These are phyloP conservation scores for Colletotrichum kahawae DNA, from an alignment of 2,329 filamentous ascomycete species.

Conservation along the genomic window DNA sequence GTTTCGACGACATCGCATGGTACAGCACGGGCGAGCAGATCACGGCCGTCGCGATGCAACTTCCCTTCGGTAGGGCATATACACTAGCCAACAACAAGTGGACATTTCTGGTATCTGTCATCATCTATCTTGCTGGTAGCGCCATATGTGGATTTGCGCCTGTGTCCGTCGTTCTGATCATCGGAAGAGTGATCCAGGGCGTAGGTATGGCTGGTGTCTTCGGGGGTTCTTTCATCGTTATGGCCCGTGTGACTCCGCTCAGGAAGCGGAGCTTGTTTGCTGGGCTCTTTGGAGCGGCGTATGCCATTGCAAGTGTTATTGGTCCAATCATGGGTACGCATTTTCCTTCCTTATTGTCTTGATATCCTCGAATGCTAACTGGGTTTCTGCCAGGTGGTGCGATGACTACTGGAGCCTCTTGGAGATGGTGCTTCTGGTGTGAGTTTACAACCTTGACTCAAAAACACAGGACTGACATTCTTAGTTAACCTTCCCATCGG, in stretches of 20 bases:
- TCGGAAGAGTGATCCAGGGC: conserved; percentile 40
- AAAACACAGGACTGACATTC: rapidly evolving
- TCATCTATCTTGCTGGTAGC: conserved; percentile 28
- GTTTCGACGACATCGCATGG: conserved; percentile 46
- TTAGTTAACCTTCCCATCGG: neutral
- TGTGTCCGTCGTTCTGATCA: conserved; percentile 37
- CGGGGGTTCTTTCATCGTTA: conserved; percentile 40
- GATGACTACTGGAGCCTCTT: neutral
- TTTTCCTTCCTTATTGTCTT: neutral
- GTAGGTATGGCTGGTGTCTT: conserved; percentile 38
- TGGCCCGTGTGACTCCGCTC: conserved; percentile 39
- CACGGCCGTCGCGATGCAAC: conserved; percentile 28
- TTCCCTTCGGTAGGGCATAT: conserved; percentile 31
- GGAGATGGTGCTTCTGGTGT: neutral
- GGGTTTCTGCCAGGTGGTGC: neutral
- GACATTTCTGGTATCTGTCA: conserved; percentile 26
- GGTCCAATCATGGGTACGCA: conserved; percentile 31
- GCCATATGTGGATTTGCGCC: conserved; percentile 29
- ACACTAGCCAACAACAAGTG: conserved; percentile 32
- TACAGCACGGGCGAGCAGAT: conserved; percentile 31
- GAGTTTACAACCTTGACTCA: rapidly evolving
- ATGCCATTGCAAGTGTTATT: conserved; percentile 35
- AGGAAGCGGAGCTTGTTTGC: conserved; percentile 35
- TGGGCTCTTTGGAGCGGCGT: conserved; percentile 42
- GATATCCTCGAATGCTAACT: neutral